Evolutionary conservation across 148 eudicot genomes (phyloP), one percentile per base, ranked within the genome.

Genomic region (Camellia japonica): DNA sequence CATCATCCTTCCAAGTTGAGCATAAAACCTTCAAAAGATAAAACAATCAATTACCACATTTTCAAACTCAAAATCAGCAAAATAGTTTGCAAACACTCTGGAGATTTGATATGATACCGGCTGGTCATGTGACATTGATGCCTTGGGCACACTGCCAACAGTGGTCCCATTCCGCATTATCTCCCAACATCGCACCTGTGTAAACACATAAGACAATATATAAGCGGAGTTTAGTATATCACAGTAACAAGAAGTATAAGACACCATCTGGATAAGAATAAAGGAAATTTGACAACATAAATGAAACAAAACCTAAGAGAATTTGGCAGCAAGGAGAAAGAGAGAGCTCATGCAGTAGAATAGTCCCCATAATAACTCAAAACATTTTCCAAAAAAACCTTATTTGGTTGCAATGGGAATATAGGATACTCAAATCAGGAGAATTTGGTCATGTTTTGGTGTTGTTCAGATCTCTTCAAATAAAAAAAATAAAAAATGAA

Each of bases 1-100:
- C 98, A 62, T 96, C 98, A 83, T 96, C 99, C 76, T 96, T 96
- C 99, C 99, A 96, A 80, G 98, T 66, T 73, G 97, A 92, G 84
- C 99, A 96, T 49, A 96, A 72, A 66, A 90, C 98, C 99, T 94
- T 71, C 73, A 84, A 19, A 79, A 76, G 14, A 80, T 18, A 49
- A 78, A 44, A 75, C 14, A 79, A 69, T 41, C 73, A 71, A 49
- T 13, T 55, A 70, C 41, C 6, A 42, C 8, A 63, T 16, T 47
- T 19, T 11, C 44, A 46, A 8, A 71, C 63, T 52, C 13, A 78
- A 41, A 46, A 55, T 30, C 59, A 69, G 5, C 74, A 30, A 44
- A 47, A 46, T 20, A 5, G 3, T 61, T 73, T 75, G 78, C 9
- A 59, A 75, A 44, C 7, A 62, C 46, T 6, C 41, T 18, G 20